A percentile compares a stretch with the other conserved stretches of the same genome.
Conservation (phyloP, 306 rosid species). For the Oxytropis ochrocephala region DNA sequence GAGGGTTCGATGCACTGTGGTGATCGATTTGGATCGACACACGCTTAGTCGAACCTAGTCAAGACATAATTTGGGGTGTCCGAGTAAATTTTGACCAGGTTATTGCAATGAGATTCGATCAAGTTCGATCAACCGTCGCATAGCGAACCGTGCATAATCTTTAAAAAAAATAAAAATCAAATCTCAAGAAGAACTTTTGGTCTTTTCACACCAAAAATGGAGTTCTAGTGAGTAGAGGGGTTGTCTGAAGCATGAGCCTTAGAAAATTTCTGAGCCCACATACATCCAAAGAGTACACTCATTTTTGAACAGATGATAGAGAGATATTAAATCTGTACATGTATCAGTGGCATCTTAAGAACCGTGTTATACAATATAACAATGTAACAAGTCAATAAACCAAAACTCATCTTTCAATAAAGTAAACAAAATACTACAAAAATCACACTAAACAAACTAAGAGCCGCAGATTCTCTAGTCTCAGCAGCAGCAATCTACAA, state of each 20-base stretch:
- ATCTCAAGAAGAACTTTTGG: accelerated
- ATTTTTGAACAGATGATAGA: conserved; percentile 16
- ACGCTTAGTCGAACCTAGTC: no score
- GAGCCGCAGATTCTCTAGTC: conserved; percentile 18
- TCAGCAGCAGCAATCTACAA: conserved; percentile 30
- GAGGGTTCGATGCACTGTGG: no score
- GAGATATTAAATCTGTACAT: conserved; percentile 31
- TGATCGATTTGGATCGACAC: no score
- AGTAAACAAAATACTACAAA: conserved; percentile 11
- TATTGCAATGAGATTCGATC: no score
- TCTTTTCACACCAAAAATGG: not conserved
- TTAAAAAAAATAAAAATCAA: no score
- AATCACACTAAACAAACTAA: conserved; percentile 20
- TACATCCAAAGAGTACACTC: conserved; percentile 8
- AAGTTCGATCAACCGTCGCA: no score
- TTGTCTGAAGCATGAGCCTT: not conserved
- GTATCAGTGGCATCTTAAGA: conserved; percentile 22
- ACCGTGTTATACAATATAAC: conserved; percentile 23
- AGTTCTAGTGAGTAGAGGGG: no score
- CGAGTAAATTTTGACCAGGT: no score
- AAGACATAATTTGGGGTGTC: no score
- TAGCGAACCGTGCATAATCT: no score
- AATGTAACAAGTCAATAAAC: not conserved
- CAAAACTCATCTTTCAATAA: conserved; percentile 20
- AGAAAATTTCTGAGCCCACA: not conserved